Evolutionary conservation across 176 grass and related monocot species (phyloP), one percentile per base, ranked within the genome.

Genomic region (Carex myosuroides): DNA sequence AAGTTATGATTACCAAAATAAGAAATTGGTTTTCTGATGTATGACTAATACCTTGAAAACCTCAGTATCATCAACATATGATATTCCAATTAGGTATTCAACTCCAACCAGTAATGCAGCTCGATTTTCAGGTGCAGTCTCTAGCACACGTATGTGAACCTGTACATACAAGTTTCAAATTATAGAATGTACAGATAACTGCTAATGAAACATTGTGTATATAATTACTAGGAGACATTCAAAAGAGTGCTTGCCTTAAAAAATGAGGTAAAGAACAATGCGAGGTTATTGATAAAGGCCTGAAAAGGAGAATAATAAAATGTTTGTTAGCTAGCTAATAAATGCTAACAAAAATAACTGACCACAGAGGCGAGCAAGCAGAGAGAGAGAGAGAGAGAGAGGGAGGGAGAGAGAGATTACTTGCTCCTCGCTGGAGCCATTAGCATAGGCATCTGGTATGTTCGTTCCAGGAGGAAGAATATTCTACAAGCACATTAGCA

Each of bases 231-330:
- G 73, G 76, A 64, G 41, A 81, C 70, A 64, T 52, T 17, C 78
- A 64, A 79, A 55, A 13, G 9, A 13, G 59, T 58, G 83, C 84
- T 88, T 91, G 88, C 97, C 97, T 99, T 99, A 64, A 88, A 99
- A 82, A 99, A 99, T 56, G 97, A 91, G 70, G 97, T 94, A 84
- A 96, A 99, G 84, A 99, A 99, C 16, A 99, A 76, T 8, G 97
- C 97, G 16, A 99, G 87, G 84, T 99, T 99, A 90, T 99, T 93
- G 84, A 99, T 92, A 90, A 99, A 99, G 52, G 97, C 97, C 93
- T 97, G 61, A 29, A 82, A 48, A 16, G 42, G 14, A 24, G 73
- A 78, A 57, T 14, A 32, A 57, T 57, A 18, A 77, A 75, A 75
- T 50, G n/a, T 24, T 5, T 71, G 9, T 50, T 13, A 14, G 22